Percentiles rank a stretch among this genome's conserved stretches.
These are phyloP conservation scores for Poteriospumella lacustris DNA, from an alignment of 108 stramenopile species.

Conservation along the genomic window DNA sequence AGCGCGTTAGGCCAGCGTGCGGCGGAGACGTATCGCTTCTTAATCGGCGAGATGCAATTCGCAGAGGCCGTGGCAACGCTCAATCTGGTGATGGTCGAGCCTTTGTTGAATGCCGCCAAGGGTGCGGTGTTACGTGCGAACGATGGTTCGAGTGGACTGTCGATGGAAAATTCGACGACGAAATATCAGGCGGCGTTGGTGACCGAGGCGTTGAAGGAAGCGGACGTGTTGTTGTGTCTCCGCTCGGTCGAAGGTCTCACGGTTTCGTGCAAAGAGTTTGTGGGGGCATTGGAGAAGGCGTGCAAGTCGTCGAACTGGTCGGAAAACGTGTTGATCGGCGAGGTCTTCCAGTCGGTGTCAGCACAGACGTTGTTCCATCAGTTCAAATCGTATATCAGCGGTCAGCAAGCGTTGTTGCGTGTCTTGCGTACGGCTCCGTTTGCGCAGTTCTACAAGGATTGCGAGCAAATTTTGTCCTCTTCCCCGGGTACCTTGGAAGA, in stretches of 20 bases:
- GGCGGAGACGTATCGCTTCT: not conserved
- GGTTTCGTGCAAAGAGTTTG: not conserved
- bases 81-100: not conserved
- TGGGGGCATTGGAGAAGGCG: not conserved
- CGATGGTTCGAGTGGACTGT: not conserved
- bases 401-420: constrained; percentile 11
- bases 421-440: not conserved
- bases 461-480: not conserved
- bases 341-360: not conserved
- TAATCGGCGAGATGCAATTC: constrained; percentile 1
- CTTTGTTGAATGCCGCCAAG: constrained; percentile 12
- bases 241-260: not conserved
- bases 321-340: not conserved
- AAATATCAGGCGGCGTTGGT: constrained; percentile 4
- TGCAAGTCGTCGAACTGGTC: not conserved
- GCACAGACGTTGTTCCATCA: not conserved
- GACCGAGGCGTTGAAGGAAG: constrained; percentile 6
- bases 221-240: not conserved
- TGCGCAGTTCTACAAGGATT: constrained; percentile 15
- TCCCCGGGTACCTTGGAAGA: constrained; percentile 12
- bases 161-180: not conserved
- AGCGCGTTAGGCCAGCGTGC: not conserved
- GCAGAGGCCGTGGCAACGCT: not conserved
- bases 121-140: constrained; percentile 4
- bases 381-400: not conserved